Conservation (phyloP, 208 protist species). For the Leishmania turanica region DNA sequence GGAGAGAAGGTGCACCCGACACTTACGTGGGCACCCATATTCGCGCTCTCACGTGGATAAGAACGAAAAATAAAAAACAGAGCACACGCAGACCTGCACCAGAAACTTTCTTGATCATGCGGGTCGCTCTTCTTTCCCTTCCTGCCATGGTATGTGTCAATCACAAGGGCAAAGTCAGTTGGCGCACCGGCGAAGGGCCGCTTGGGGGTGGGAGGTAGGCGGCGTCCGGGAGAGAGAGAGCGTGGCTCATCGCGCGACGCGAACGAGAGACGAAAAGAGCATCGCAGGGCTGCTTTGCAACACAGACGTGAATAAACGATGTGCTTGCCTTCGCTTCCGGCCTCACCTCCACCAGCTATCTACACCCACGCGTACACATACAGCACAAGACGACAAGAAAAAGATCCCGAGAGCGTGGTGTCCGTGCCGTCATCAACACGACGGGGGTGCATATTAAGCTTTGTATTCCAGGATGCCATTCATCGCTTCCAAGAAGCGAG, state of each 20-base stretch:
- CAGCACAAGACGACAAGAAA: not conserved
- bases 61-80: slow-evolving; percentile 1
- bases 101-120: not conserved
- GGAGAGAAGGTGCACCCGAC: not conserved
- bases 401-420: not conserved
- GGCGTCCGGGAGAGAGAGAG: not conserved
- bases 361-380: not conserved
- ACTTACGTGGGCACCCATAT: not conserved
- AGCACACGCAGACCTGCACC: not conserved
- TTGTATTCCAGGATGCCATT: slow-evolving; percentile 45
- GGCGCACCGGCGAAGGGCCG: not conserved
- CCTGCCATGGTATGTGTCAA: not conserved
- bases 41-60: not conserved
- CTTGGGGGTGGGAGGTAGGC: not conserved
- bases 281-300: not conserved
- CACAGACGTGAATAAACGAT: not conserved
- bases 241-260: not conserved
- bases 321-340: not conserved
- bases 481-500: slow-evolving; percentile 33
- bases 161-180: not conserved
- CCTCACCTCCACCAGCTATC: not conserved
- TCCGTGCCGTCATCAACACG: not conserved
- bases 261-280: not conserved
- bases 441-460: not conserved
- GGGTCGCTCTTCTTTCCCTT: not conserved